Percentiles rank a stretch among this genome's conserved stretches.
phyloP scores from a whole-genome alignment of 1,284 basidiomycete genomes.

The Fomes fomentarius region DNA sequence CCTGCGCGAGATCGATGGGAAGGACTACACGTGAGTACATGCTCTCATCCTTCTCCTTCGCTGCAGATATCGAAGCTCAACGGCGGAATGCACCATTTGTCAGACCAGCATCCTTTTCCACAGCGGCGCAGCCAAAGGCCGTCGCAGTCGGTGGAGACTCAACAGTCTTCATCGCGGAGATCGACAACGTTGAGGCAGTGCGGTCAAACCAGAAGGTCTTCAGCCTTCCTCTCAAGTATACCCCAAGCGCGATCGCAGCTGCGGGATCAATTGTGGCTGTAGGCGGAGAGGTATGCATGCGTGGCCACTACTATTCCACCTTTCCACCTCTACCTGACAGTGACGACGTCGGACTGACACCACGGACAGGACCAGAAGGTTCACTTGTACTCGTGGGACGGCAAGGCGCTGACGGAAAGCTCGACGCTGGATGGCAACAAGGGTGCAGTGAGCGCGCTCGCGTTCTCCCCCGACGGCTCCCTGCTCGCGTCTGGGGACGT shows the following conservation, averaged over 20 bases:
- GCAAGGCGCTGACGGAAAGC: constrained; percentile 56
- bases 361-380: constrained; percentile 70
- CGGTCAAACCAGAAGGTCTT: constrained; percentile 68
- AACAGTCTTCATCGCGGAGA: constrained; percentile 76
- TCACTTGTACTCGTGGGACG: constrained; percentile 73
- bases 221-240: constrained; percentile 55
- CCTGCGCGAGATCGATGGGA: constrained; percentile 63
- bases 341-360: no score
- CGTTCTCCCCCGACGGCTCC: constrained; percentile 80
- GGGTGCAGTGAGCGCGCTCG: constrained; percentile 74
- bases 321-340: no score
- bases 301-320: no score
- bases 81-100: neutral
- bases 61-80: no score
- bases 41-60: neutral
- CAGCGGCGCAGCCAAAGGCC: constrained; percentile 74
- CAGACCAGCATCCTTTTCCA: constrained; percentile 51
- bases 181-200: constrained; percentile 68
- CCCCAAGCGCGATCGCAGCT: constrained; percentile 62
- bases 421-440: constrained; percentile 71
- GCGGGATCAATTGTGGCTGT: constrained; percentile 63
- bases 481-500: constrained; percentile 85
- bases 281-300: constrained; percentile 66
- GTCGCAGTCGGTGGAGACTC: constrained; percentile 64
- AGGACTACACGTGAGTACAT: constrained; percentile 59